Evolutionary conservation across 1,284 basidiomycete genomes (phyloP), one percentile per base, ranked within the genome.

Genomic region (Ganoderma meredithae): DNA sequence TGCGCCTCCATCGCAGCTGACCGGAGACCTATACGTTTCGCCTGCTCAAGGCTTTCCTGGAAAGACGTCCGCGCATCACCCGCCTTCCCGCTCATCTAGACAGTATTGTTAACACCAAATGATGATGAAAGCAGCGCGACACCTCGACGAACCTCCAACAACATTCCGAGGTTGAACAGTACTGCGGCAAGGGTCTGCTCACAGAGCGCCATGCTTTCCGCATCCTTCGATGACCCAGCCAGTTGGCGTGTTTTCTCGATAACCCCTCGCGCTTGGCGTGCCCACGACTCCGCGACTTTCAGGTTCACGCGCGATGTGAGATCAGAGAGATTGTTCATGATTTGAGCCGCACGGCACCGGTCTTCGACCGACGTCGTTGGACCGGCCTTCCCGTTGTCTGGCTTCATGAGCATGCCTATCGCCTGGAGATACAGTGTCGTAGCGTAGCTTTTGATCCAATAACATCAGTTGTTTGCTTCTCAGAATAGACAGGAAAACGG

Each of bases 271-370:
- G 88, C 88, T 69, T 88, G 86, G 53, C 81, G 80, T 1, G 87
- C 87, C 88, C 90, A 90, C 0, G 83, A 78, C 73, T 91, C 88
- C 0, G 91, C 90, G 71, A 89, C 85, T 41, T 82, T 77, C 47
- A 86, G 77, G 36, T 80, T 79, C 43, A 83, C 75, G 47, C 85
- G 84, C 69, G 89, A 81, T 67, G 90, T 82, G 56, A 90, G 78
- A 65, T 89, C 88, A 12, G 89, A 85, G 43, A 93, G 81, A 69
- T 88, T 89, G 72, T 85, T 87, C 91, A 93, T 92, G 15, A 92
- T 73, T 62, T 91, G 86, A 8, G 91, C 90, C n/a, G 86, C 89
- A 79, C 87, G 81, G 74, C 91, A 92, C 65, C 82, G 81, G 68
- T 92, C 86, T 71, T 88, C 86, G 1, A 81, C 69, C 0, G 83